phyloP scores from a whole-genome alignment of 768 basidiomycete genomes.

The Suillus ampliporus region DNA sequence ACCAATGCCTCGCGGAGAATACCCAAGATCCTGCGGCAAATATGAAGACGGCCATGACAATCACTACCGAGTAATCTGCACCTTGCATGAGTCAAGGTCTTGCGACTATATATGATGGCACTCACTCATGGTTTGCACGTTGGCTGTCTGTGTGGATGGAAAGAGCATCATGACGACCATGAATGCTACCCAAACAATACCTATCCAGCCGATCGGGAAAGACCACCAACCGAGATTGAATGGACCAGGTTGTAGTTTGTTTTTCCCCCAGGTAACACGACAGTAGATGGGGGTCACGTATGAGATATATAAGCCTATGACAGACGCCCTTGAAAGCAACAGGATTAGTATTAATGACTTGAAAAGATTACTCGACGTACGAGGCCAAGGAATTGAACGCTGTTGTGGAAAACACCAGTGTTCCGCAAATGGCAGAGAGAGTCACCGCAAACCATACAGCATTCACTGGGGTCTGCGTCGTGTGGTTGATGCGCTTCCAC shows the following conservation, averaged over 20 bases:
- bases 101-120: not conserved
- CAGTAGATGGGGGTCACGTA: slow-evolving; percentile 44
- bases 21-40: slow-evolving; percentile 40
- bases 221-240: slow-evolving; percentile 40
- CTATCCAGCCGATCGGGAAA: slow-evolving; percentile 34
- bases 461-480: slow-evolving; percentile 43
- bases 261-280: slow-evolving; percentile 40
- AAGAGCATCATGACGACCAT: slow-evolving; percentile 42
- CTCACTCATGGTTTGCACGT: slow-evolving; percentile 41
- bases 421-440: slow-evolving; percentile 36
- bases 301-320: slow-evolving; percentile 44
- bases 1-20: slow-evolving; percentile 42
- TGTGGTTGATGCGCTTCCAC: slow-evolving; percentile 41
- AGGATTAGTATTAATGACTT: not conserved
- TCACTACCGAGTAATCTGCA: slow-evolving; percentile 32
- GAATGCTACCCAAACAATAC: slow-evolving; percentile 39
- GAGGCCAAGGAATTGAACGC: slow-evolving; percentile 42
- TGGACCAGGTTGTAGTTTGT: slow-evolving; percentile 40
- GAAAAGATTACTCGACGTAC: slow-evolving; percentile 22
- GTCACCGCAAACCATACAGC: slow-evolving; percentile 47
- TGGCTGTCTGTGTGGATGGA: slow-evolving; percentile 30
- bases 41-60: slow-evolving; percentile 37
- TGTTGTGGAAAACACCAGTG: slow-evolving; percentile 39
- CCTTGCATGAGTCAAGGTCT: not conserved
- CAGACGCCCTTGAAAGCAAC: slow-evolving; percentile 29